Evolutionary conservation across 352 stramenopile species (phyloP).

Genomic region (Pythium folliculosum): DNA sequence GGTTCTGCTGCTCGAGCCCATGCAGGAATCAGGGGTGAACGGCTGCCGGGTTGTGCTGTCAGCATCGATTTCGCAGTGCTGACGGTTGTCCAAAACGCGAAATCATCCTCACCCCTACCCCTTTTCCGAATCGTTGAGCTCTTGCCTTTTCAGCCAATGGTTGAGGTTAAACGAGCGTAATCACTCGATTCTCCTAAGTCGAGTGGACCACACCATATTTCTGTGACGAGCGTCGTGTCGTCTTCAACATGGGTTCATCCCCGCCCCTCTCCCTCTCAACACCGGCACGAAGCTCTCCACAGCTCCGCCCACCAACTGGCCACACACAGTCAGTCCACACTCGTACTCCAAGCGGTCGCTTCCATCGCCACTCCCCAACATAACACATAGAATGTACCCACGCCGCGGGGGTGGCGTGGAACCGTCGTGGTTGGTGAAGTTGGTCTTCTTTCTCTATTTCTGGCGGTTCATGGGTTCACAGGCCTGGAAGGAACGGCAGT

Average conservation of each 20-base stretch:
- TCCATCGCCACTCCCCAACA: too few species aligned
- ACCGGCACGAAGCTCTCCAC: too few species aligned
- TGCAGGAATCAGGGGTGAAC: not conserved
- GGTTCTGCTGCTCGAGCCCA: not conserved
- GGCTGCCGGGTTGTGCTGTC: constrained; percentile 5
- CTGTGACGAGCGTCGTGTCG: not conserved
- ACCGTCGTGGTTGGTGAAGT: too few species aligned
- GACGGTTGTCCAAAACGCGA: constrained; percentile 2
- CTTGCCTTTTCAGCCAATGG: constrained; percentile 4
- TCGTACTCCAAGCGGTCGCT: too few species aligned
- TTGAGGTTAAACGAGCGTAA: not conserved
- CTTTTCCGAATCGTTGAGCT: not conserved
- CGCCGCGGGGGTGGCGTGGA: too few species aligned
- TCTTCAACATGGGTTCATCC: constrained; percentile 3
- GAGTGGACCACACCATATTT: not conserved
- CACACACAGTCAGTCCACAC: too few species aligned
- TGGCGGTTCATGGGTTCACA: too few species aligned
- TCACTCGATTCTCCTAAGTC: not conserved
- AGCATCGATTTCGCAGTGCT: too few species aligned
- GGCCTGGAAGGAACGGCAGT: not conserved
- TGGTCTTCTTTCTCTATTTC: too few species aligned
- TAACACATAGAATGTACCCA: too few species aligned
- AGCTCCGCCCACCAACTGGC: too few species aligned
- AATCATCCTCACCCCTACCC: constrained; percentile 8
- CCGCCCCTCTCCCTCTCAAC: not conserved